These are phyloP conservation scores for Kockovaella imperatae DNA, from an alignment of 768 basidiomycete species.

Conservation along the genomic window DNA sequence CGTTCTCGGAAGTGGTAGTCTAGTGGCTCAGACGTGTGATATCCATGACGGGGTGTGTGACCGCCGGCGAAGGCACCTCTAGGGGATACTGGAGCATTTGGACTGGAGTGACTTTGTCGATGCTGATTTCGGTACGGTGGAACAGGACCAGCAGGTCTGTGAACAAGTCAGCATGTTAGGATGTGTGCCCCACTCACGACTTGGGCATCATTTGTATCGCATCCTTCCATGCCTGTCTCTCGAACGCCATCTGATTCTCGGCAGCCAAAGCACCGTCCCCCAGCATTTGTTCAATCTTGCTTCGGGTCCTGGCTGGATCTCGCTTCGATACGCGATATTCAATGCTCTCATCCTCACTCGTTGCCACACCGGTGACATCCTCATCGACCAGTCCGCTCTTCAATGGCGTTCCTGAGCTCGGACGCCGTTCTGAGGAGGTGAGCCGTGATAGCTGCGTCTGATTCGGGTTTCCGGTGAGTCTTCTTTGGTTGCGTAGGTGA, in stretches of 20 bases:
- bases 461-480: too few species aligned
- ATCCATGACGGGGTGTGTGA: background rate
- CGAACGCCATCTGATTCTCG: background rate
- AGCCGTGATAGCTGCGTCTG: too few species aligned
- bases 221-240: background rate
- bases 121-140: background rate
- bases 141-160: background rate
- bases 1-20: background rate
- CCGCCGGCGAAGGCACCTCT: background rate
- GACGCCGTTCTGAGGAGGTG: too few species aligned
- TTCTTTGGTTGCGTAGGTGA: too few species aligned
- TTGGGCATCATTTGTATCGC: background rate
- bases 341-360: background rate
- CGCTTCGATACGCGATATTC: background rate
- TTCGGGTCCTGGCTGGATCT: background rate
- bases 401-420: background rate
- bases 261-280: background rate
- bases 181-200: background rate
- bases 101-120: background rate
- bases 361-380: background rate
- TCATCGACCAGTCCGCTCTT: background rate
- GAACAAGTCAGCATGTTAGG: background rate
- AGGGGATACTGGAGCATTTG: background rate
- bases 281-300: background rate
- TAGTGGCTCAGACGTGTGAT: background rate